Conservation (phyloP, 139 green algal genomes). For the Coccomyxa sp. region DNA sequence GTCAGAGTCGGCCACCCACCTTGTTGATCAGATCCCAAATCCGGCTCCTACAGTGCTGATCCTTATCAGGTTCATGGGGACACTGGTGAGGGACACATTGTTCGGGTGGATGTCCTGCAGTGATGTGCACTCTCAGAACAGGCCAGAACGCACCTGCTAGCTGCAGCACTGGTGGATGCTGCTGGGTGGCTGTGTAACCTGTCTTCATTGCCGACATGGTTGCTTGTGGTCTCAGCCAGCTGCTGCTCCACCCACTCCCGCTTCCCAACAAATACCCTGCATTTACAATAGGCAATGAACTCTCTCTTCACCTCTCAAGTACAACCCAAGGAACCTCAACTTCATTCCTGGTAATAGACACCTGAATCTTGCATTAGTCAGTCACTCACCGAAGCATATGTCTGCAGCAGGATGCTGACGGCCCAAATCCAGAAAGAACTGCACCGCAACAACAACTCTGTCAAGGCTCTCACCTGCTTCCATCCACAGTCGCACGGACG, state of each 20-base stretch:
- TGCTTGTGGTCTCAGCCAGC: background rate
- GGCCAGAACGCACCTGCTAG: background rate
- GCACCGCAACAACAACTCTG: too few species aligned
- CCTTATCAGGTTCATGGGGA: too few species aligned
- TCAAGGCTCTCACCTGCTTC: background rate
- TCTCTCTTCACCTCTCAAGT: too few species aligned
- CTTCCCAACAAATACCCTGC: slow-evolving; percentile 57
- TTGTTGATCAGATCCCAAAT: background rate
- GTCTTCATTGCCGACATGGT: background rate
- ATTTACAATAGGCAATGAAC: background rate
- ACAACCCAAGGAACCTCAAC: too few species aligned
- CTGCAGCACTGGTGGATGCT: background rate
- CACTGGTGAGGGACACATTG: too few species aligned
- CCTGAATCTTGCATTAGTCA: too few species aligned
- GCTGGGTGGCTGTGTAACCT: background rate
- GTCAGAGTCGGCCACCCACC: background rate
- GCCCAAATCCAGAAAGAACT: too few species aligned
- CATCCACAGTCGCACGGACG: slow-evolving; percentile 43
- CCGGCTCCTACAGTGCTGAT: background rate
- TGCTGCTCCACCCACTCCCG: slow-evolving; percentile 58
- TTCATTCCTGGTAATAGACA: too few species aligned
- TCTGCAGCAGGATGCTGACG: too few species aligned
- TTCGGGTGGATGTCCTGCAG: too few species aligned
- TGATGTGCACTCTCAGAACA: background rate
- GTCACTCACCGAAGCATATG: too few species aligned